phyloP scores from a whole-genome alignment of 192 early-diverging fungal genomes.

The Rhizophagus prolifer region DNA sequence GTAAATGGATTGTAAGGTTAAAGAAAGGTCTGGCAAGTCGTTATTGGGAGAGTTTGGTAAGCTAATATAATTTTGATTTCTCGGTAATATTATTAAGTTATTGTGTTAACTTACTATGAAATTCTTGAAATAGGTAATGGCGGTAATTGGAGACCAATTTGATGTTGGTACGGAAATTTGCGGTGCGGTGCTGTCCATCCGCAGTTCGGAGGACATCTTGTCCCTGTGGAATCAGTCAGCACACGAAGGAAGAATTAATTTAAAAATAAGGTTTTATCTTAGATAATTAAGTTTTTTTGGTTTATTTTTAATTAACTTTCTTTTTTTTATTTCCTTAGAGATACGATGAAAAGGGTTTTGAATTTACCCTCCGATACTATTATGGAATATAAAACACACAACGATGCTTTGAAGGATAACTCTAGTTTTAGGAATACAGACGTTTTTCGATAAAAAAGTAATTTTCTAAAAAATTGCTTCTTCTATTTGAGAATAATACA shows the following conservation, averaged over 20 bases:
- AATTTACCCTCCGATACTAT: slow-evolving; percentile 82
- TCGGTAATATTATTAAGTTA: not conserved
- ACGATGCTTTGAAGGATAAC: slow-evolving; percentile 82
- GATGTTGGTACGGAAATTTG: slow-evolving; percentile 87
- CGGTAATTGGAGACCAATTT: slow-evolving; percentile 90
- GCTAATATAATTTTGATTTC: not conserved
- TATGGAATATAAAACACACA: slow-evolving; percentile 96
- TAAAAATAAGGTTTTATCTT: slow-evolving; percentile 68
- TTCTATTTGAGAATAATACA: not conserved
- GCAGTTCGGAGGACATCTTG: slow-evolving; percentile 90
- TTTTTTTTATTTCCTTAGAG: slow-evolving; percentile 44
- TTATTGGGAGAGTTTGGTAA: slow-evolving; percentile 88
- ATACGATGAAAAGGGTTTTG: slow-evolving; percentile 85
- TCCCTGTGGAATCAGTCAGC: slow-evolving; percentile 93
- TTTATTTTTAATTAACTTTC: not conserved
- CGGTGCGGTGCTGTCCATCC: slow-evolving; percentile 90
- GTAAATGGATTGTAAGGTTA: slow-evolving; percentile 94
- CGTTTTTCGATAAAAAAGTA: slow-evolving; percentile 56
- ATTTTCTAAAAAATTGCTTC: not conserved
- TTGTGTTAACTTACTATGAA: not conserved
- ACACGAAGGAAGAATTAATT: slow-evolving; percentile 77
- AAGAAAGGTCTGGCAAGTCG: slow-evolving; percentile 90
- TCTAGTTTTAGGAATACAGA: slow-evolving; percentile 86
- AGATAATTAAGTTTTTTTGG: not conserved
- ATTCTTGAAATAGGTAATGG: slow-evolving; percentile 56